Base-by-base conservation (phyloP, 2,329 filamentous ascomycete genomes). In the Curvularia eragrostidis region DNA sequence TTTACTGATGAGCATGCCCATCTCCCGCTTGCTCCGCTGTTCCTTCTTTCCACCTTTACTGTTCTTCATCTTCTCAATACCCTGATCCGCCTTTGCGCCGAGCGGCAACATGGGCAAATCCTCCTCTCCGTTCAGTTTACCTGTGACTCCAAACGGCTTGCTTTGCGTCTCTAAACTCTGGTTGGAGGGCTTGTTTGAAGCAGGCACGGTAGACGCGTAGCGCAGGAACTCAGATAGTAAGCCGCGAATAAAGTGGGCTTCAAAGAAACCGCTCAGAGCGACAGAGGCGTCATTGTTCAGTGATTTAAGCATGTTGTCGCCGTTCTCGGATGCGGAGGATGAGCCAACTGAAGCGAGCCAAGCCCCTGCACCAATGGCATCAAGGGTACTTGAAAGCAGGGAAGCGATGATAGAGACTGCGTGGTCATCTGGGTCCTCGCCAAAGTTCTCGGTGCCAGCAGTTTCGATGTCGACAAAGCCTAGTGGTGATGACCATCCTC, bases 401-500 rank as follows among this genome's bases (percentile, higher is more conserved):
- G 89, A 87, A 15, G 89, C 86, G 61, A 94, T 89, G 39, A 91
- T 84, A 15, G 85, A 82, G 63, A 93, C 89, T 50, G 88, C 86
- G 48, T 86, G 85, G 67, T 92, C 87, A 19, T 88, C 85, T 0
- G 87, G 85, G 3, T 81, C 79, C 7, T 82, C 81, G n/a, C 79
- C 77, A 23, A 80, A 75, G 13, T 75, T 58, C 8, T 70, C 67
- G 1, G 26, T 30, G 3, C 56, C 51, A 2, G 59, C 43, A 10
- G 24, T 48, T 28, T 82, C 78, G 50, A 80, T 75, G 15, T 83
- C 82, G 10, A 79, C 76, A 66, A 90, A 89, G 36, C 90, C 78
- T 74, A 93, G 92, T 21, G 85, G 83, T 18, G 87, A 85, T 0
- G 89, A 91, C 91, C 91, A 94, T 30, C 88, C 88, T 56, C 90